These are phyloP conservation scores for Eucalyptus camaldulensis DNA, from an alignment of 345 rosid genomes.

Conservation along the genomic window DNA sequence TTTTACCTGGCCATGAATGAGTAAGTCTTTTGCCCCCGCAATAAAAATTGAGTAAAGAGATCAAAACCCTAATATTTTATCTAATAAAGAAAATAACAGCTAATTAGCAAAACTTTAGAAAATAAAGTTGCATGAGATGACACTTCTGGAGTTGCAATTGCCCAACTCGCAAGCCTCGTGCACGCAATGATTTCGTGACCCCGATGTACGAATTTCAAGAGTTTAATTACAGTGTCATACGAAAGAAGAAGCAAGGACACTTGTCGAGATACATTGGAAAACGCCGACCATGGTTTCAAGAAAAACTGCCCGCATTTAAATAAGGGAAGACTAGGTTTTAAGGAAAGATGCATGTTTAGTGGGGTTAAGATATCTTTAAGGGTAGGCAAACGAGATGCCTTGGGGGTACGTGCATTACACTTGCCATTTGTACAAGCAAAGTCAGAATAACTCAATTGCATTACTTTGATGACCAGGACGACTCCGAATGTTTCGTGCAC, in stretches of 20 bases:
- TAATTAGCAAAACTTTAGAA: background rate
- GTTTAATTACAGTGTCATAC: background rate
- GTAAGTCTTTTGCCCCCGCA: background rate
- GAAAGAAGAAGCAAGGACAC: background rate
- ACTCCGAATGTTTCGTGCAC: background rate
- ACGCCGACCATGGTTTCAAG: background rate
- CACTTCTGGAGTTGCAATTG: background rate
- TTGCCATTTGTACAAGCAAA: background rate
- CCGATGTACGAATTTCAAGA: background rate
- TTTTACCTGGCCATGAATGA: background rate
- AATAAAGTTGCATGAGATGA: background rate
- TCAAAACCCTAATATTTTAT: background rate
- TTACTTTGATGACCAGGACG: background rate
- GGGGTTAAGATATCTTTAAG: background rate
- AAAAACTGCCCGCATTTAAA: background rate
- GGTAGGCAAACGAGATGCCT: background rate
- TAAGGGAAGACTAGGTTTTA: background rate
- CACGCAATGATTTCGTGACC: background rate
- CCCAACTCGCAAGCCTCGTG: background rate
- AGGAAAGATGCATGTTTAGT: background rate
- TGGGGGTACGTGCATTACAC: background rate
- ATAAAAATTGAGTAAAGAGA: background rate
- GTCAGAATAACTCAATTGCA: background rate
- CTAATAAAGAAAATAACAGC: background rate
- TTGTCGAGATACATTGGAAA: background rate